Conservation (phyloP, 441 rosid species). For the Omphalea diandra region DNA sequence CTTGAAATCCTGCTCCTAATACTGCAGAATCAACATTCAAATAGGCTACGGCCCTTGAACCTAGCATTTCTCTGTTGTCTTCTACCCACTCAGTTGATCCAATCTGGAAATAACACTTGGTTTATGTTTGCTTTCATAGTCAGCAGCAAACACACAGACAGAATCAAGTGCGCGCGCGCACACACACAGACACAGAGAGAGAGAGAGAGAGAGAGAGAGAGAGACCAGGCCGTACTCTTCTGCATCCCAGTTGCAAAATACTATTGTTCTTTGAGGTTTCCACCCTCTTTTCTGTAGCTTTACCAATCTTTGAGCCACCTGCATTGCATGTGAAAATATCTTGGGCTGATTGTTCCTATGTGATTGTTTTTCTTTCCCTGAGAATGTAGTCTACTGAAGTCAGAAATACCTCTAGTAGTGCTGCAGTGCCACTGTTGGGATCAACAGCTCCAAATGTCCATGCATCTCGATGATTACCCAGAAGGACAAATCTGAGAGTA, state of each 20-base stretch:
- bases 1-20: conserved; percentile 62
- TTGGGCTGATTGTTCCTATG: background rate
- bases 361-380: background rate
- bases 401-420: conserved; percentile 65
- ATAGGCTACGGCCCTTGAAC: conserved; percentile 78
- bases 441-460: conserved; percentile 96
- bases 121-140: no score
- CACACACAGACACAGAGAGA: background rate
- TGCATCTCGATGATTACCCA: conserved; percentile 59
- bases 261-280: conserved; percentile 75
- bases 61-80: conserved; percentile 72
- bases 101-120: conserved; percentile 38
- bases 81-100: conserved; percentile 99
- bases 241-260: conserved; percentile 92
- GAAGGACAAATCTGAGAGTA: conserved; percentile 54
- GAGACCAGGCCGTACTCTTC: conserved; percentile 91
- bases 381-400: background rate
- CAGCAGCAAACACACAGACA: conserved; percentile 10
- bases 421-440: conserved; percentile 90
- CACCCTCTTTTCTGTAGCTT: conserved; percentile 69
- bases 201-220: conserved; percentile 23
- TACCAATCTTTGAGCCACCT: conserved; percentile 66
- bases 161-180: conserved; percentile 1
- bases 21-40: conserved; percentile 74
- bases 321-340: conserved; percentile 12